Base-by-base conservation (phyloP, 2,329 filamentous ascomycete species). In the Arthrobotrys sinensis region DNA sequence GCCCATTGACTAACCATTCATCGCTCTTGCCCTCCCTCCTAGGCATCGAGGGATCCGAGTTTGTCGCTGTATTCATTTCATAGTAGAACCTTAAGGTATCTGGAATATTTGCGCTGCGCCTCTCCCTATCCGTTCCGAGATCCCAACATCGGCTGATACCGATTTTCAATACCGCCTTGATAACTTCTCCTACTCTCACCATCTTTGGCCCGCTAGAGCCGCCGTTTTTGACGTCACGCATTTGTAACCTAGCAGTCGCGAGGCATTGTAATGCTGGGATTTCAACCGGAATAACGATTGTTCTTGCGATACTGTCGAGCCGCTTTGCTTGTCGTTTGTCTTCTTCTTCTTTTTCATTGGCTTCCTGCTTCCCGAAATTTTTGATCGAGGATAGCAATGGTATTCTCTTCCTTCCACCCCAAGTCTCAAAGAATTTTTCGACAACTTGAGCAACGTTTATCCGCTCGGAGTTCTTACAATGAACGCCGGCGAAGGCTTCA, bases 201-300 rank as follows among this genome's bases (percentile, higher is more conserved):
- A 85, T 82, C 14, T 79, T 80, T 11, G 36, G 84, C 43, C 80
- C 80, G 70, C 81, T 85, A 71, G 67, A 83, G 48, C 68, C 80
- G 53, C 65, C 81, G 75, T 84, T 80, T 50, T 83, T 84, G 8
- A 86, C 62, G 14, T 43, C 76, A 43, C 76, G 85, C 1, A 93
- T 84, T 32, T 86, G 86, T 32, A 95, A 87, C 65, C 92, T 90
- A 1, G 92, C 91, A 0, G 92, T 96, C 84, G 97, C 92, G 0
- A 98, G 89, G 19, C 97, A 89, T 57, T 93, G 90, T 1, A 97
- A 87, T 0, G 91, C 90, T 0, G 95, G 95, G 0, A 99, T 90
- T 75, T 97, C 93, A 12, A 99, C 94, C 0, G 94, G 93, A 66
- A 99, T 96, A 34, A 92, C 87, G 81, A 99, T 94, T 11, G 90